These are phyloP conservation scores for Actinomortierella wolfii DNA, from an alignment of 371 early-diverging fungal species.

Conservation along the genomic window DNA sequence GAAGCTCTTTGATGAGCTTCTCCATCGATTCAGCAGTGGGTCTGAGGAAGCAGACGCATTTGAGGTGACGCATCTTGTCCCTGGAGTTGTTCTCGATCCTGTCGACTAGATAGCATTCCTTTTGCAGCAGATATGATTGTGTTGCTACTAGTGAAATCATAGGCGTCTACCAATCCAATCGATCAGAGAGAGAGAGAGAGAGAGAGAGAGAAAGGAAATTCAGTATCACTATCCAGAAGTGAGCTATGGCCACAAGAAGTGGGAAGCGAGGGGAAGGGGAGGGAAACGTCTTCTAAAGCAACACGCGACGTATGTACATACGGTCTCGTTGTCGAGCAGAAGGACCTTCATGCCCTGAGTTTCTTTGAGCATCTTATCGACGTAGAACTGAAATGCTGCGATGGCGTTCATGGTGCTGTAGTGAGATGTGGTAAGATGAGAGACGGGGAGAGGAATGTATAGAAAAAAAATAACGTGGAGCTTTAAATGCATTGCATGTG, in stretches of 20 bases:
- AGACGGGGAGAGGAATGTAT: background rate
- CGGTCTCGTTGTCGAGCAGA: conserved; percentile 92
- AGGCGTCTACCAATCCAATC: conserved; percentile 69
- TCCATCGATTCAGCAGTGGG: conserved; percentile 86
- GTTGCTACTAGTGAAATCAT: conserved; percentile 91
- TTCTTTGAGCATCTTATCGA: conserved; percentile 88
- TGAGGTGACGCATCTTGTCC: conserved; percentile 93
- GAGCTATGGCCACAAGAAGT: background rate
- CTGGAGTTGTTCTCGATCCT: conserved; percentile 82
- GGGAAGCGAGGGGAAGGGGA: background rate
- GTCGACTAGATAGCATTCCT: conserved; percentile 94
- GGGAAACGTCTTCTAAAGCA: background rate
- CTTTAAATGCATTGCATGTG: too few species aligned
- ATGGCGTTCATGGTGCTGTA: conserved; percentile 70
- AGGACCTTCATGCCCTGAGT: conserved; percentile 96
- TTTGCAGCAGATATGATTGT: conserved; percentile 86
- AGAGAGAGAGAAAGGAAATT: too few species aligned
- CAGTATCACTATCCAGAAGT: background rate
- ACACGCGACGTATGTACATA: conserved; percentile 43
- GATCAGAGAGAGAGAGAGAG: background rate
- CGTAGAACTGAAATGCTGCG: conserved; percentile 84
- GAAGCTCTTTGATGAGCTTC: conserved; percentile 84
- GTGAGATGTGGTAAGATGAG: background rate
- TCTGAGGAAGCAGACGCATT: conserved; percentile 90
- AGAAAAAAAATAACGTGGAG: too few species aligned